Base-by-base conservation (phyloP, 2,329 filamentous ascomycete species). In the Bipolaris gigantea region DNA sequence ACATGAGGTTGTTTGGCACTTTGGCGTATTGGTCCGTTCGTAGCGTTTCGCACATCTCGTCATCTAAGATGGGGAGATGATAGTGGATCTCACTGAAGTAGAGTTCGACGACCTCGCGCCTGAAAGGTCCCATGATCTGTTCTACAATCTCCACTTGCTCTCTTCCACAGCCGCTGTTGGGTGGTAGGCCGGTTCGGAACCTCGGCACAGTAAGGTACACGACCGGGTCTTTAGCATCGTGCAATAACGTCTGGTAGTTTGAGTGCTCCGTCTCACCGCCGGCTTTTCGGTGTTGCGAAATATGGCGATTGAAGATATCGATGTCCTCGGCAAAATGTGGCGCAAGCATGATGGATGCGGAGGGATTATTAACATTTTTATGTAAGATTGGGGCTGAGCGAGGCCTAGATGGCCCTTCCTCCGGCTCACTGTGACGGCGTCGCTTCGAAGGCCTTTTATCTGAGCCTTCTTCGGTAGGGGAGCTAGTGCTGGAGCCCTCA, bases 161-260 rank as follows among this genome's bases (percentile, higher is more conserved):
- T 42, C 62, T 68, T 3, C 76, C 76, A 11, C 74, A 73, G 5
- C 69, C 65, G 33, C 63, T 65, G 25, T 66, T 65, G 2, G 66
- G 66, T 10, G 63, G 67, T n/a, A 75, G 54, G 5, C 80, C 81
- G 52, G 79, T 77, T 46, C 81, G 75, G 46, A 78, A 77, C 35
- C 79, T 72, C 9, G 80, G 79, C 3, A 83, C 78, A 5, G 80
- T 80, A 8, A 74, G 63, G 45, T 77, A 77, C 2, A 76, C 67
- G 6, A 77, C 70, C 4, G 75, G 71, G 43, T 76, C 68, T 18
- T 77, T 72, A 5, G 65, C 59, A 48, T 72, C 77, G 48, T 77
- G 80, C 2, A 78, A 79, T 30, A 82, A 76, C 7, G 80, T 79
- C 42, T 80, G 80, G 55, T 83, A 83, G 15, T 76, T 77, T 7